Percentiles rank a stretch among this genome's conserved stretches.
Evolutionary conservation across 805 yeast genomes (phyloP).

Genomic region (Hanseniaspora valbyensis): DNA sequence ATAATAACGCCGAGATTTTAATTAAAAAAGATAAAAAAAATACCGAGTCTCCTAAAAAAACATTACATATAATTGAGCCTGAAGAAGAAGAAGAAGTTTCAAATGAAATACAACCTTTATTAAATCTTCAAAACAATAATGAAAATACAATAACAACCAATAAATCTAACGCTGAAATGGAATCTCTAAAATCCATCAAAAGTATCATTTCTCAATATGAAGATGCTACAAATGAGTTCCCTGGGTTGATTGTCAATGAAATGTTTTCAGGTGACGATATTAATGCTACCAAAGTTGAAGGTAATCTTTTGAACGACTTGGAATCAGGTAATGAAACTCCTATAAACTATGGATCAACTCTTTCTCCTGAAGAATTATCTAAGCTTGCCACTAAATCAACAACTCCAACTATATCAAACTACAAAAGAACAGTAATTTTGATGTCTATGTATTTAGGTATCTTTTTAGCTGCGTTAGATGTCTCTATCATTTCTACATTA

Average conservation of each 20-base stretch:
- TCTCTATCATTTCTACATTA: constrained; percentile 57
- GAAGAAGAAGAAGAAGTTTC: background rate
- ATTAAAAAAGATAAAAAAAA: background rate
- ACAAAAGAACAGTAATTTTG: constrained; percentile 28
- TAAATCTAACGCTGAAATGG: constrained; percentile 1
- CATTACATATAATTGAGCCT: background rate
- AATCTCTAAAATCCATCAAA: constrained; percentile 5
- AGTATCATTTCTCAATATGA: constrained; percentile 16
- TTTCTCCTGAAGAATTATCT: background rate
- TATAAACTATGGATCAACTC: background rate
- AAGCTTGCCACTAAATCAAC: background rate
- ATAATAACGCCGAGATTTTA: background rate
- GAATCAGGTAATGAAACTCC: background rate
- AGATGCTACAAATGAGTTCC: constrained; percentile 28
- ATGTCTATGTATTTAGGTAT: constrained; percentile 37
- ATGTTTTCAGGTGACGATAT: constrained; percentile 24
- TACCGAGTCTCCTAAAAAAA: background rate
- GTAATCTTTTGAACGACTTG: background rate
- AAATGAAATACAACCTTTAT: background rate
- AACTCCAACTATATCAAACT: constrained; percentile 14
- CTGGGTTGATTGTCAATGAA: constrained; percentile 30
- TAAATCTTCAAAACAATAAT: background rate
- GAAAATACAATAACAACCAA: background rate
- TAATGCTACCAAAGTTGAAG: background rate
- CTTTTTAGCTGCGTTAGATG: constrained; percentile 55